phyloP scores from a whole-genome alignment of 352 stramenopile species.

The Globisporangium alternatum region DNA sequence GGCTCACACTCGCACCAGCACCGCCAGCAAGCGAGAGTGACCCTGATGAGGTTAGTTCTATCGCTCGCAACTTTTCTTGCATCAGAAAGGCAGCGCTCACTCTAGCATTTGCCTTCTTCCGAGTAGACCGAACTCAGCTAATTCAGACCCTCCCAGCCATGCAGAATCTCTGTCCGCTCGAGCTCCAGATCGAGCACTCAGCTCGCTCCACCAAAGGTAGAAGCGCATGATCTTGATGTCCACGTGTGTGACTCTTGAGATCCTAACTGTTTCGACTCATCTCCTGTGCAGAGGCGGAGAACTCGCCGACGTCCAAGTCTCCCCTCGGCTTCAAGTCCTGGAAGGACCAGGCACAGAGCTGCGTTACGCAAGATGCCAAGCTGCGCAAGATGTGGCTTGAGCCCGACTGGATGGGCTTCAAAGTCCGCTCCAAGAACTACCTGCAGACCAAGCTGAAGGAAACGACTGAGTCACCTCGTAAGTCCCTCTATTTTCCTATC shows the following conservation, averaged over 20 bases:
- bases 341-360: conserved; percentile 39
- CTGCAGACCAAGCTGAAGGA: conserved; percentile 62
- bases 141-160: not conserved
- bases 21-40: not conserved
- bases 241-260: not conserved
- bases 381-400: conserved; percentile 77
- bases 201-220: conserved; percentile 12
- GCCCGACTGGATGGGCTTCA: conserved; percentile 54
- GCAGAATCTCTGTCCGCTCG: conserved; percentile 15
- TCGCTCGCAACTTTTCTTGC: not conserved
- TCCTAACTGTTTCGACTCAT: not conserved
- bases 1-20: not conserved
- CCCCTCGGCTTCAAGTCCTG: conserved; percentile 42
- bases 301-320: conserved; percentile 22
- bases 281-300: conserved; percentile 5
- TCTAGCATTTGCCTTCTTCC: not conserved
- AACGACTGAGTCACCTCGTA: conserved; percentile 59
- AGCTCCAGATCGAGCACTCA: conserved; percentile 12
- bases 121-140: not conserved
- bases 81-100: not conserved
- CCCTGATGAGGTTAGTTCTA: not conserved
- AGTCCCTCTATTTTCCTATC: conserved; percentile 6
- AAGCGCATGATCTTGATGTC: not conserved
- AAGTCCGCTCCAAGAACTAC: conserved; percentile 74
- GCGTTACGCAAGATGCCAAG: conserved; percentile 34